Percentiles rank a stretch among this genome's conserved stretches.
Evolutionary conservation across 75 land plant genomes (phyloP).

Genomic region (Pinus tabuliformis): DNA sequence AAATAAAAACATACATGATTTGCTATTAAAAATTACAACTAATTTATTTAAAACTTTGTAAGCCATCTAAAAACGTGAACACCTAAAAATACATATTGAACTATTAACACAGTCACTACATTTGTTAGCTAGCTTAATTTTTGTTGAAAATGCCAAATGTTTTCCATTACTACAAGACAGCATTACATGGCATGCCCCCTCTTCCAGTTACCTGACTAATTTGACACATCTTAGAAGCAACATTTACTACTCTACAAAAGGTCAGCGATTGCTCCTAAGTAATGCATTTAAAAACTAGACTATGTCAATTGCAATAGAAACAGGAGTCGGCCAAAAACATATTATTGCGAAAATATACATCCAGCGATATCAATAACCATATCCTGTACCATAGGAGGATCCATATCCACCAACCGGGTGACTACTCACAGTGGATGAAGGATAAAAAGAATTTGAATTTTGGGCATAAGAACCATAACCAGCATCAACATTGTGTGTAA

Average conservation of each 20-base stretch:
- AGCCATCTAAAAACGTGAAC: no score
- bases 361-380: slow-evolving; percentile 6
- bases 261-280: not conserved
- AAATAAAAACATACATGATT: no score
- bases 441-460: slow-evolving; percentile 14
- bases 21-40: no score
- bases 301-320: not conserved
- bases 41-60: no score
- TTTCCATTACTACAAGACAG: not conserved
- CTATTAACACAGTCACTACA: no score
- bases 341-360: not conserved
- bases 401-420: slow-evolving; percentile 46
- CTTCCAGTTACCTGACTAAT: not conserved
- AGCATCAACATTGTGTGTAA: slow-evolving; percentile 28
- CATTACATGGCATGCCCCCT: slow-evolving; percentile 8
- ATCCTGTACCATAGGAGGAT: slow-evolving; percentile 48
- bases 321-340: not conserved
- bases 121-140: no score
- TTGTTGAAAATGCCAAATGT: not conserved
- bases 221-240: slow-evolving; percentile 2
- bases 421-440: slow-evolving; percentile 21
- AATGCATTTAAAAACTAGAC: not conserved
- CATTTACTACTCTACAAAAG: slow-evolving; percentile 5
- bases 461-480: slow-evolving; percentile 38
- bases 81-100: no score